These are phyloP conservation scores for Nectriaceae sp. DNA, from an alignment of 2,329 filamentous ascomycete genomes.

Conservation along the genomic window DNA sequence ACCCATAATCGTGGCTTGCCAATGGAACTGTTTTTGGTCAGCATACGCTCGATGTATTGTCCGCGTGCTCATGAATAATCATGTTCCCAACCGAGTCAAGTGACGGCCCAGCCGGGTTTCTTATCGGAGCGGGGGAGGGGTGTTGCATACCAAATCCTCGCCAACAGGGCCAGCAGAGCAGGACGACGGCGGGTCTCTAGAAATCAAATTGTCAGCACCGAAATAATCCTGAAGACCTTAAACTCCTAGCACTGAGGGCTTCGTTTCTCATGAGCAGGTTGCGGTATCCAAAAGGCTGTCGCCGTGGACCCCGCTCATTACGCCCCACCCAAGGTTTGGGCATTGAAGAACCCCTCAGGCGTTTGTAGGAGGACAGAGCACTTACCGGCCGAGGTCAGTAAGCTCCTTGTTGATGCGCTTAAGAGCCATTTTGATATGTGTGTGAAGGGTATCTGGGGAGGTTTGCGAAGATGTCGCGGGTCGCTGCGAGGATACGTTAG, in stretches of 20 bases:
- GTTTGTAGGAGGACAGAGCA: slow-evolving; percentile 27
- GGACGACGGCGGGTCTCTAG: slow-evolving; percentile 94
- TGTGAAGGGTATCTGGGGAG: slow-evolving; percentile 28
- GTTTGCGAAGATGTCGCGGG: slow-evolving; percentile 28
- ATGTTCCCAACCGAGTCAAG: slow-evolving; percentile 14
- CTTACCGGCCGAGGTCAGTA: slow-evolving; percentile 85
- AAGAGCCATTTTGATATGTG: slow-evolving; percentile 68
- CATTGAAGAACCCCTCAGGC: slow-evolving; percentile 28
- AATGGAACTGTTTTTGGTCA: slow-evolving; percentile 78
- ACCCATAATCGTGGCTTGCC: slow-evolving; percentile 99
- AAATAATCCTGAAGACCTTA: too few relatives aligned
- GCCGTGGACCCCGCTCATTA: slow-evolving; percentile 37
- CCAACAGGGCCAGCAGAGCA: slow-evolving; percentile 97
- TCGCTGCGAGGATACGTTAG: slow-evolving; percentile 28
- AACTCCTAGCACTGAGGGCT: too few relatives aligned
- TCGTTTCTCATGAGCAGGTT: slow-evolving; percentile 11
- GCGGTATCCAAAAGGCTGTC: slow-evolving; percentile 17
- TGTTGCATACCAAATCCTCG: slow-evolving; percentile 87
- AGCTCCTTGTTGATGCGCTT: slow-evolving; percentile 97
- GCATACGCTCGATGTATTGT: slow-evolving; percentile 10
- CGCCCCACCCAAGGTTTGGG: slow-evolving; percentile 40
- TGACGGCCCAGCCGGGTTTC: slow-evolving; percentile 16
- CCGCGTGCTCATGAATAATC: slow-evolving; percentile 1
- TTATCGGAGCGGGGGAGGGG: slow-evolving; percentile 28
- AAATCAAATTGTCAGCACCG: slow-evolving; percentile 24